Percentiles rank a stretch among this genome's conserved stretches.
phyloP scores from a whole-genome alignment of 1,284 basidiomycete species.

The Blastosporella zonata region DNA sequence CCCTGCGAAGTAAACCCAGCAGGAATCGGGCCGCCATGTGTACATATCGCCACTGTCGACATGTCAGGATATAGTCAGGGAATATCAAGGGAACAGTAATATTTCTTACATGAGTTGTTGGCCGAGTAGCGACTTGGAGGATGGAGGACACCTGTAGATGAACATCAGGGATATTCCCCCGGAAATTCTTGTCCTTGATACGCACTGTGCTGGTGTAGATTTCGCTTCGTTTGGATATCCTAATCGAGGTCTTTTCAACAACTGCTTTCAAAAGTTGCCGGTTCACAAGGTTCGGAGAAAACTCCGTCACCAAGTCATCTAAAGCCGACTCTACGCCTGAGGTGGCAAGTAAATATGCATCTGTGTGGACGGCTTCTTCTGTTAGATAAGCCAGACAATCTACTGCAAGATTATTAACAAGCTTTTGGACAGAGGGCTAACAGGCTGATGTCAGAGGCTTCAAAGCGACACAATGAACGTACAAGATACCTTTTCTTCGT shows the following conservation, averaged over 20 bases:
- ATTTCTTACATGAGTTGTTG: conserved; percentile 67
- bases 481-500: conserved; percentile 79
- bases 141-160: conserved; percentile 55
- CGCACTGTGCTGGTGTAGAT: conserved; percentile 51
- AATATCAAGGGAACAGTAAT: background rate
- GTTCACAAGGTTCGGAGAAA: conserved; percentile 43
- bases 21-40: conserved; percentile 79
- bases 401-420: conserved; percentile 71
- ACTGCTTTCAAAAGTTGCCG: conserved; percentile 42
- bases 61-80: conserved; percentile 5
- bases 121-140: conserved; percentile 62
- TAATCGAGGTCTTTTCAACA: conserved; percentile 36
- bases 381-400: conserved; percentile 61
- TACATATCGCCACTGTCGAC: conserved; percentile 82
- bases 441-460: conserved; percentile 14
- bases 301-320: conserved; percentile 45
- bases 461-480: background rate
- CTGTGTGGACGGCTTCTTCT: conserved; percentile 62
- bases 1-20: conserved; percentile 71
- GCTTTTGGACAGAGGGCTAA: conserved; percentile 88
- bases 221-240: conserved; percentile 41
- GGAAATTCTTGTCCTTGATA: background rate
- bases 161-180: conserved; percentile 9
- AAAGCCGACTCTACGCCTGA: conserved; percentile 46
- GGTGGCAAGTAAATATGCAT: conserved; percentile 49